Conservation (phyloP, 1,284 basidiomycete genomes). For the Apiotrichum laibachii region DNA sequence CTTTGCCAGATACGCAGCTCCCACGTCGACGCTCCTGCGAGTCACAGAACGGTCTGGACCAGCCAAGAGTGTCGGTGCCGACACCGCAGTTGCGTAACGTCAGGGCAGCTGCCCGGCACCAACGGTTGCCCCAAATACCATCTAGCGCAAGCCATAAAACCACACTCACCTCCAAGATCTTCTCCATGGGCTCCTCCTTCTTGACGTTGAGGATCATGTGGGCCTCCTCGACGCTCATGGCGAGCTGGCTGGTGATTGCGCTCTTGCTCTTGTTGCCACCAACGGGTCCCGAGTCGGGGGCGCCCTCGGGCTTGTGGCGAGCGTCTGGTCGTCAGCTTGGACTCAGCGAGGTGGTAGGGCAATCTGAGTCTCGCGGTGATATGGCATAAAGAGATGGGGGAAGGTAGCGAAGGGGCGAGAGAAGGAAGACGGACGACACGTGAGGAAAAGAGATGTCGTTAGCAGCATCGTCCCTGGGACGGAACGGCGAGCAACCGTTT, state of each 20-base stretch:
- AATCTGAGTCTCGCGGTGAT: not conserved
- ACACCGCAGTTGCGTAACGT: too few relatives aligned
- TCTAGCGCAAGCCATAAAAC: too few relatives aligned
- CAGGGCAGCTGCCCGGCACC: too few relatives aligned
- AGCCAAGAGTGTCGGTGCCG: too few relatives aligned
- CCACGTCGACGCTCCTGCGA: not conserved
- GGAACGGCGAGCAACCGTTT: not conserved
- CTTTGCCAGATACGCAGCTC: too few relatives aligned
- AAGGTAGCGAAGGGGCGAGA: not conserved
- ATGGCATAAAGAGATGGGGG: not conserved
- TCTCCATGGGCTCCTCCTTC: constrained; percentile 67
- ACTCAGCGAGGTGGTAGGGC: not conserved
- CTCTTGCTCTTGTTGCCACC: constrained; percentile 30
- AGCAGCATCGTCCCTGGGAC: too few relatives aligned
- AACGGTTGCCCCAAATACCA: too few relatives aligned
- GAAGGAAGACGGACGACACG: not conserved
- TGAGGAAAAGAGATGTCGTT: not conserved
- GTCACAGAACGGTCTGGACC: too few relatives aligned
- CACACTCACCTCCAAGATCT: constrained; percentile 65
- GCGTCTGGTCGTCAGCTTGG: constrained; percentile 61
- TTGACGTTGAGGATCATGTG: constrained; percentile 90
- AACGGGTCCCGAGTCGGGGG: constrained; percentile 37
- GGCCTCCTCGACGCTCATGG: constrained; percentile 96
- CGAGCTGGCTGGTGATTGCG: constrained; percentile 62
- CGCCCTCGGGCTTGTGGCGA: constrained; percentile 62